Percentiles rank a stretch among this genome's conserved stretches.
Evolutionary conservation across 2,329 filamentous ascomycete genomes (phyloP).

Genomic region (Fusarium albosuccineum): DNA sequence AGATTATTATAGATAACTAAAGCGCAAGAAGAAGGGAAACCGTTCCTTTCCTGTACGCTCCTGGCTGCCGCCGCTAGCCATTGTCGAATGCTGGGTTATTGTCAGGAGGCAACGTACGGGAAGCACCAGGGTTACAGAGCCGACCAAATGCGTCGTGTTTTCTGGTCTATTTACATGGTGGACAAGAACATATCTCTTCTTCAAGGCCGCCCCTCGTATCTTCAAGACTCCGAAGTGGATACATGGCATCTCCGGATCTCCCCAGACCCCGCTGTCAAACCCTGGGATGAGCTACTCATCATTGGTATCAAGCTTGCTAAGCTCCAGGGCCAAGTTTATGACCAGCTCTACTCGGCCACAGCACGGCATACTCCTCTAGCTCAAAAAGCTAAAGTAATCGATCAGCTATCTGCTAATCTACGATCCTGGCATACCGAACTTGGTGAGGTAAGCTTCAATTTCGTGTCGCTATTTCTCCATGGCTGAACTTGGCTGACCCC

Average conservation of each 20-base stretch:
- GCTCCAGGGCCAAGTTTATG: conserved; percentile 8
- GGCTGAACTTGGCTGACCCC: background rate
- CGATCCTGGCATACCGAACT: conserved; percentile 4
- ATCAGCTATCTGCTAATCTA: background rate
- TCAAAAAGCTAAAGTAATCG: background rate
- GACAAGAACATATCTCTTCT: conserved; percentile 10
- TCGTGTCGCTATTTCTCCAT: background rate
- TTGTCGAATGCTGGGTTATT: conserved; percentile 12
- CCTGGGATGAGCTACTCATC: conserved; percentile 7
- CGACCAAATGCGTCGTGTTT: conserved; percentile 4
- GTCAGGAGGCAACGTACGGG: conserved; percentile 8
- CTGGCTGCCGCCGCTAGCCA: conserved; percentile 4
- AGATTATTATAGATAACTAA: background rate
- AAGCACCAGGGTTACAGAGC: conserved; percentile 5
- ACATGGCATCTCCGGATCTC: conserved; percentile 2
- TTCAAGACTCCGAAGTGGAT: conserved; percentile 2
- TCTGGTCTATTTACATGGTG: conserved; percentile 7
- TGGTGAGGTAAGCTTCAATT: background rate
- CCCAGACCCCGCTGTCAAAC: background rate
- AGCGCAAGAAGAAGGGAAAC: conserved; percentile 9
- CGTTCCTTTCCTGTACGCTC: conserved; percentile 10
- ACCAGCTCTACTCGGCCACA: conserved; percentile 5
- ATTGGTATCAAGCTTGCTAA: conserved; percentile 7
- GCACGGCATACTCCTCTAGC: background rate
- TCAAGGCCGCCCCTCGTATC: conserved; percentile 6